Base-by-base conservation (phyloP, 2,329 filamentous ascomycete genomes). In the Corinectria fuckeliana region DNA sequence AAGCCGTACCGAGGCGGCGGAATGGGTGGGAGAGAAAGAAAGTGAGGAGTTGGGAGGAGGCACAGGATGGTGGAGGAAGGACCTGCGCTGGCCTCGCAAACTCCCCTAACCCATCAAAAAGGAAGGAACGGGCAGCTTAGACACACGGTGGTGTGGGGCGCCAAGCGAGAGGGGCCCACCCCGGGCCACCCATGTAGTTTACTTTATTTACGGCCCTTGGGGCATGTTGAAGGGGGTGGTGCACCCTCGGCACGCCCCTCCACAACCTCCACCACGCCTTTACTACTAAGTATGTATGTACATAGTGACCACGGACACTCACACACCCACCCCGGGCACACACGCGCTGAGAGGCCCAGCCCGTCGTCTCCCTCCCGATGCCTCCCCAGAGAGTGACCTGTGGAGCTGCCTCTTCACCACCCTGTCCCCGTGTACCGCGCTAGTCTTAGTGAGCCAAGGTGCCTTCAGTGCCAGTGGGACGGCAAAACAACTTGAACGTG, bases 101-200 rank as follows among this genome's bases (percentile, higher is more conserved):
- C 76, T 79, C 70, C 72, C 77, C 77, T 79, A 68, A 79, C 77
- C 77, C 77, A 79, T 71, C 72, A 73, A 73, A 74, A 71, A 70
- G 71, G 69, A 75, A 75, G 71, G 72, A 76, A 76, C 73, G 74
- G 73, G 71, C 68, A 65, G 51, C 56, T 57, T 75, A 75, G 18
- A 41, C 9, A 11, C 67, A 75, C 73, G 66, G 65, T 49, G 67
- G 69, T 48, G 71, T 73, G 66, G 32, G 14, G 47, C 32, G 34
- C 26, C 49, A 65, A 62, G 65, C 65, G 60, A 67, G 68, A 64
- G 63, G 61, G 66, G 64, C 64, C 66, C 66, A 70, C 65, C 64
- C 66, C 66, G 58, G 64, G 60, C 60, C 61, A 68, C 61, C 64
- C 69, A 65, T 65, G 64, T 60, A 59, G 60, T 63, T 64, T 64